A percentile compares a stretch with the other conserved stretches of the same genome.
phyloP scores from a whole-genome alignment of 176 grass and related monocot genomes.

The Zizania latifolia region DNA sequence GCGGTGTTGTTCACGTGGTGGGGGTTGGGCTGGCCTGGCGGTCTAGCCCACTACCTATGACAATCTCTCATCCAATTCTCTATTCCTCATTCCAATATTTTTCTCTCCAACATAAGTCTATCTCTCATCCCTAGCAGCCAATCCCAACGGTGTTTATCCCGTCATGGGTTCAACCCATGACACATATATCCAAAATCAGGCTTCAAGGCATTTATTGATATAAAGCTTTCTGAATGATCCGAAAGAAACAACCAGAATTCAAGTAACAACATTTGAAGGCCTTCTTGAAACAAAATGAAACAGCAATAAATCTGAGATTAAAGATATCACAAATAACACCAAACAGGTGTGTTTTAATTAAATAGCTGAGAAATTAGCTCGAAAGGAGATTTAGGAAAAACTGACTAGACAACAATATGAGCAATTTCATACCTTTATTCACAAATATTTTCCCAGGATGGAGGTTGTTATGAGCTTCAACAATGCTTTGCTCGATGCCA shows the following conservation, averaged over 20 bases:
- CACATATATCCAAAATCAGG: slow-evolving; percentile 13
- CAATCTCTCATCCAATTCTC: too few relatives aligned
- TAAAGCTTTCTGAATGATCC: not conserved
- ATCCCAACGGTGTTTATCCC: too few relatives aligned
- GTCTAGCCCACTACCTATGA: too few relatives aligned
- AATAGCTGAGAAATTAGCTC: not conserved
- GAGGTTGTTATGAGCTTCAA: slow-evolving; percentile 87
- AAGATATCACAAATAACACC: not conserved
- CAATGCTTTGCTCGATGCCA: slow-evolving; percentile 86
- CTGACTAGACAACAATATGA: not conserved
- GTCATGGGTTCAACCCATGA: too few relatives aligned
- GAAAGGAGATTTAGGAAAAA: not conserved
- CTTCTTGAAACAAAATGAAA: slow-evolving; percentile 11
- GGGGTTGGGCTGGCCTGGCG: too few relatives aligned
- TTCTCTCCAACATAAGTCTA: too few relatives aligned
- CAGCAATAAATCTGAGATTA: not conserved
- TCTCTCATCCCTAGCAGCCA: too few relatives aligned
- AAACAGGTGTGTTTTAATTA: not conserved
- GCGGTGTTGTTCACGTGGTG: too few relatives aligned
- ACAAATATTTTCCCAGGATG: slow-evolving; percentile 73
- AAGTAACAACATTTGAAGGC: slow-evolving; percentile 5
- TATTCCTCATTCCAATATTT: too few relatives aligned
- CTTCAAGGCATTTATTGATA: not conserved
- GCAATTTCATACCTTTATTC: slow-evolving; percentile 65
- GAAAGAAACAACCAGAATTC: not conserved